These are phyloP conservation scores for Eutrema salsugineum DNA, from an alignment of 441 rosid species.

Conservation along the genomic window DNA sequence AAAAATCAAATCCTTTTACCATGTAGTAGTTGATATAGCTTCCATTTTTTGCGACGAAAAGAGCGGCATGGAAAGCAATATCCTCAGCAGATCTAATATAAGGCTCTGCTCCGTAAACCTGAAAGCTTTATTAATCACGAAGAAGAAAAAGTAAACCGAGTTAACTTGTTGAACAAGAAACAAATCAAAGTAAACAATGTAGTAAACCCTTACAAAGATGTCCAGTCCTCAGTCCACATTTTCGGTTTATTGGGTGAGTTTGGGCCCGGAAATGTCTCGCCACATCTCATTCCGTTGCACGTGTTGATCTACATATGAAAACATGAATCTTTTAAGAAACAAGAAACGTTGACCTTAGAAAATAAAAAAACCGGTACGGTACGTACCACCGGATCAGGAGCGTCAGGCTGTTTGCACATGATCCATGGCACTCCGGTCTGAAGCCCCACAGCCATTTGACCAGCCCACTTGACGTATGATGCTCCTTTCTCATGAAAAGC, in stretches of 20 bases:
- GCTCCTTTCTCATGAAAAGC: conserved; percentile 52
- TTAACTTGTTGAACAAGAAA: conserved; percentile 11
- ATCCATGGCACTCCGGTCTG: conserved; percentile 72
- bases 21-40: conserved; percentile 64
- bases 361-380: background rate
- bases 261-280: conserved; percentile 63
- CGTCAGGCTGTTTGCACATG: conserved; percentile 74
- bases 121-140: conserved; percentile 38
- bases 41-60: conserved; percentile 66
- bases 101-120: conserved; percentile 60
- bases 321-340: background rate
- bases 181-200: background rate
- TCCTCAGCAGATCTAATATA: conserved; percentile 65
- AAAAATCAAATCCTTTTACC: conserved; percentile 30
- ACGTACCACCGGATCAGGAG: conserved; percentile 75
- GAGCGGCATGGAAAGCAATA: conserved; percentile 60
- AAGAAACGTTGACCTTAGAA: background rate
- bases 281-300: conserved; percentile 73
- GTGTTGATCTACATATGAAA: conserved; percentile 48
- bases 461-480: conserved; percentile 59
- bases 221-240: conserved; percentile 76
- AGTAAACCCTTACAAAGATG: conserved; percentile 53
- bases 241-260: conserved; percentile 65
- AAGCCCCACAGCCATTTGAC: conserved; percentile 56
- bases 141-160: background rate